Base-by-base conservation (phyloP, 495 filamentous ascomycete genomes). In the Clohesyomyces aquaticus region DNA sequence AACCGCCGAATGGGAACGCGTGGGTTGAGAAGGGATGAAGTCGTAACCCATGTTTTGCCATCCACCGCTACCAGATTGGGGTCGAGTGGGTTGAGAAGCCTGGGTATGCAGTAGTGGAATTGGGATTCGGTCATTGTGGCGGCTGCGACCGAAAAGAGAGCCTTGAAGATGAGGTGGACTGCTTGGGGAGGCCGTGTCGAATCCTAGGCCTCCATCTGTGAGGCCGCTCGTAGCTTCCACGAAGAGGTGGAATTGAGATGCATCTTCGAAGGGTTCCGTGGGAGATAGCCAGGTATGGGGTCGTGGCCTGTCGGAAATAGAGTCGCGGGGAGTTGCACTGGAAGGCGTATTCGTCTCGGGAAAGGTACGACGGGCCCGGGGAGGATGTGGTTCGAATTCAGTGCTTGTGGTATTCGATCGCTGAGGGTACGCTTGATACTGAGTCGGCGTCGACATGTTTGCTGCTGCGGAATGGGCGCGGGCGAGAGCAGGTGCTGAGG, bases 201-300 rank as follows among this genome's bases (percentile, higher is more conserved):
- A 51, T 16, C 23, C 26, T 18, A 46, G 14, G 8, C 26, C 26
- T 12, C 55, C 61, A 29, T 43, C 61, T n/a, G 65, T 45, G 21
- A 76, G 65, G 0, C 74, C 73, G 25, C 64, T 61, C 2, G 74
- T 76, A 8, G 74, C 74, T 56, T 71, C 71, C 12, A 63, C 74
- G 47, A 76, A 76, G 8, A 76, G 70, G 11, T 66, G 60, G 53
- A 71, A 74, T 28, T 76, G 65, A 16, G 66, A 60, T 16, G 70
- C 67, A 53, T 76, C 69, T 16, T 55, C 43, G 49, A 69, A 58
- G 10, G 67, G 59, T 28, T 66, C 63, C 18, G 51, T 67, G 3
- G 65, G 59, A n/a, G 63, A 66, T 23, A 68, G 23, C 66, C 66
- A 68, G 6, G 66, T 68, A 28, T 65, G 59, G 2, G 61, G 66